phyloP scores from a whole-genome alignment of 1,284 basidiomycete genomes.

The Porodaedalea pini region DNA sequence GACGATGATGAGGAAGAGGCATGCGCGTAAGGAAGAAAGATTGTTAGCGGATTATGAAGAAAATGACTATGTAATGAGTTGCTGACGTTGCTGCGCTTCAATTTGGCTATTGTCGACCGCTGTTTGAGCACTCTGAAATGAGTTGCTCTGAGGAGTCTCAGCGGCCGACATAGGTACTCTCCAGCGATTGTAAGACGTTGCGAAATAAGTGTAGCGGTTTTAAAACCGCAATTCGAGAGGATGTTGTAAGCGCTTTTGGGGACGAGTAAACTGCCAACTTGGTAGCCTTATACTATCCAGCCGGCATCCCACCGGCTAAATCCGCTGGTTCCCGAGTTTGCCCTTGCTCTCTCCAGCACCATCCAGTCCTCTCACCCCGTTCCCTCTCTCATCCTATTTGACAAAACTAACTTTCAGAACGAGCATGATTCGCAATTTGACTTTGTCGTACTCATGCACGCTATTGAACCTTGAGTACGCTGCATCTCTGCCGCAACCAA shows the following conservation, averaged over 20 bases:
- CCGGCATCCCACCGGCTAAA: neutral
- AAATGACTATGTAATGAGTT: neutral
- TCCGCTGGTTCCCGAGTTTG: neutral
- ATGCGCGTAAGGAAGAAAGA: conserved; percentile 5
- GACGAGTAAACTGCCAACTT: too few relatives aligned
- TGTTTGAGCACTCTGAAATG: neutral
- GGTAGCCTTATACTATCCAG: too few relatives aligned
- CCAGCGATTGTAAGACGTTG: conserved; percentile 19
- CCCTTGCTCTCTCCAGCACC: too few relatives aligned
- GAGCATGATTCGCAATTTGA: too few relatives aligned
- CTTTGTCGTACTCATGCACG: too few relatives aligned
- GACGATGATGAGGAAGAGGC: conserved; percentile 12
- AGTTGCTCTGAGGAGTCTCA: neutral
- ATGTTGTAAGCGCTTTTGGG: too few relatives aligned
- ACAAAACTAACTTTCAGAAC: too few relatives aligned
- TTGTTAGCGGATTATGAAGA: neutral
- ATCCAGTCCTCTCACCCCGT: too few relatives aligned
- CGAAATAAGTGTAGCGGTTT: neutral
- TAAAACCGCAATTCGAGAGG: too few relatives aligned
- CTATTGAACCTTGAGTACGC: too few relatives aligned
- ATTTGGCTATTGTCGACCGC: conserved; percentile 1
- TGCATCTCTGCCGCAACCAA: too few relatives aligned
- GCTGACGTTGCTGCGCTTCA: conserved; percentile 10
- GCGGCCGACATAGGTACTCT: conserved; percentile 17
- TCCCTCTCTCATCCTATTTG: too few relatives aligned